phyloP scores from a whole-genome alignment of 345 rosid genomes.

The Citrus cavaleriei region DNA sequence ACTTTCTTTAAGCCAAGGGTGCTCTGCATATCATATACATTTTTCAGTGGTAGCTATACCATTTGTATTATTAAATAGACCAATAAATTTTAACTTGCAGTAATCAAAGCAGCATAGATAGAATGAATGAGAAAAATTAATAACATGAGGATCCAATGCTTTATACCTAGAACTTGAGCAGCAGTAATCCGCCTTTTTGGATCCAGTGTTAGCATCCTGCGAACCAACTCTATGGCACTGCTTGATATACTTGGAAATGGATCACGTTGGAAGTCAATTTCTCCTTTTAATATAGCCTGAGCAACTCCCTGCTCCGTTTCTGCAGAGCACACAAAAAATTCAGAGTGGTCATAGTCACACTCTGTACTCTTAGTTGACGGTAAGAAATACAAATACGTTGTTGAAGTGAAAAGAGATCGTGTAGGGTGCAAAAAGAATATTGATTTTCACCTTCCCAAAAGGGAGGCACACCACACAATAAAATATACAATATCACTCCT shows the following conservation, averaged over 20 bases:
- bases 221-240: constrained; percentile 77
- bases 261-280: constrained; percentile 56
- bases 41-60: neutral
- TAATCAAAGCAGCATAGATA: neutral
- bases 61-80: neutral
- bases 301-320: constrained; percentile 77
- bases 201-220: constrained; percentile 70
- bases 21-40: constrained; percentile 35
- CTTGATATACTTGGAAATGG: constrained; percentile 82
- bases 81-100: neutral
- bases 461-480: constrained; percentile 91
- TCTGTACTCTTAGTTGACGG: neutral
- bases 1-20: constrained; percentile 70
- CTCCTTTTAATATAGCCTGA: constrained; percentile 66
- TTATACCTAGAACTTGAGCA: constrained; percentile 65
- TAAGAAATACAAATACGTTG: neutral
- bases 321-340: constrained; percentile 22
- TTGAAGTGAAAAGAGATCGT: neutral
- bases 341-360: neutral
- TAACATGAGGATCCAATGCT: neutral
- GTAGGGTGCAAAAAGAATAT: no score
- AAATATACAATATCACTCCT: constrained; percentile 73
- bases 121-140: neutral
- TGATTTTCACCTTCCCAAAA: constrained; percentile 76
- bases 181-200: constrained; percentile 62